Base-by-base conservation (phyloP, 108 stramenopile genomes). In the Fragilaria radians region DNA sequence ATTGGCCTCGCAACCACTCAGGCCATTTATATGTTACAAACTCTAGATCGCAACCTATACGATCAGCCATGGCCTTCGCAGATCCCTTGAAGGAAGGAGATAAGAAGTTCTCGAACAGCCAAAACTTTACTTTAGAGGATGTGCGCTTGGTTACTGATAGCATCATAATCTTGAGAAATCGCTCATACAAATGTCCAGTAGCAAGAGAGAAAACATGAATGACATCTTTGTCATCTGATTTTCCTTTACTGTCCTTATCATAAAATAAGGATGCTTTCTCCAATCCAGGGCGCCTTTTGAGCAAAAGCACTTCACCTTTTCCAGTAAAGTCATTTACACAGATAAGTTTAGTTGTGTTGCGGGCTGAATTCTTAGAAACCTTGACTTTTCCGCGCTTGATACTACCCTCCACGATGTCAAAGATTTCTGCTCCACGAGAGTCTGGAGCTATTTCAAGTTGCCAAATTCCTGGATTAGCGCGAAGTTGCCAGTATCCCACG, bases 11-110 rank as follows among this genome's bases (percentile, higher is more conserved):
- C 23, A 99, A 82, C 97, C 97, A 99, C 67, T 97, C 87, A 4
- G 99, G 99, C 99, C 99, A 99, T 67, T 97, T 94, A 85, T 96
- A 96, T n/a, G 91, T 95, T 19, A 79, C 83, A 65, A 90, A 95
- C 52, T 84, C 87, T 19, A 93, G 80, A 51, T 96, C 85, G 53
- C 93, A 96, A 57, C 94, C 91, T 32, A 92, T 95, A 30, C 65
- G 62, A 45, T 81, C 66, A 0, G 93, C 92, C 81, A 99, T 80
- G 28, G 67, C 81, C 25, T 49, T 64, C 0, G 96, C 93, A 22
- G 81, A 79, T 14, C 64, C 74, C 79, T 98, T 98, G 79, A 99
- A 97, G 4, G 82, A 79, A 4, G 97, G 97, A 0, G 95, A 95
- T 26, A 94, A 74, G 65, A 83, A 94, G 67, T 98, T 98, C 66